A percentile compares a stretch with the other conserved stretches of the same genome.
Conservation (phyloP, 257 asterid species). For the Dorcoceras hygrometricum region DNA sequence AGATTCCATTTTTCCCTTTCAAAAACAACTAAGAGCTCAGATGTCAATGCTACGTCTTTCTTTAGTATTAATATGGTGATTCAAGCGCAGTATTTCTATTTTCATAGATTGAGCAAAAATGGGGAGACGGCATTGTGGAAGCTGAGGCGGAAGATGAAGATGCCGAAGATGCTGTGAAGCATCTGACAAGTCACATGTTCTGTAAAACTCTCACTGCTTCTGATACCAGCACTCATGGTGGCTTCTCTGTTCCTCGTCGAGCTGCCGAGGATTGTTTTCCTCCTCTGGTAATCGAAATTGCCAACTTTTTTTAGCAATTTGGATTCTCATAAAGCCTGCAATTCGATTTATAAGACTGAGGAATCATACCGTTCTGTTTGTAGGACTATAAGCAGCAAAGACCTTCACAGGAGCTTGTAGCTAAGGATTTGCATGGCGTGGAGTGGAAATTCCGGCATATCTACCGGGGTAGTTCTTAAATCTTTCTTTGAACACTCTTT, state of each 20-base stretch:
- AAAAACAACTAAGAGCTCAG: neutral
- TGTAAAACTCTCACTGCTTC: conserved; percentile 72
- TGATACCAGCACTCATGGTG: conserved; percentile 72
- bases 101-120: conserved; percentile 33
- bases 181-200: conserved; percentile 55
- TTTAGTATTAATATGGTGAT: conserved; percentile 11
- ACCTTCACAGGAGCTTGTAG: conserved; percentile 97
- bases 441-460: conserved; percentile 97
- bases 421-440: conserved; percentile 87
- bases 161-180: conserved; percentile 34
- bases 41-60: conserved; percentile 12
- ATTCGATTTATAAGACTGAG: neutral
- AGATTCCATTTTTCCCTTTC: neutral
- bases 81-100: conserved; percentile 10
- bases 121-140: conserved; percentile 46
- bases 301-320: neutral
- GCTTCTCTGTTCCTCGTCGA: conserved; percentile 68
- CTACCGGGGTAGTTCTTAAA: conserved; percentile 59
- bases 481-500: neutral
- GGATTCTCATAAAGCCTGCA: neutral
- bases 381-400: conserved; percentile 91
- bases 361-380: neutral
- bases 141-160: conserved; percentile 37
- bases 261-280: conserved; percentile 75
- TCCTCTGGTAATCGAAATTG: conserved; percentile 40